Evolutionary conservation across 495 filamentous ascomycete genomes (phyloP), one percentile per base, ranked within the genome.

Genomic region (Poronia punctata): DNA sequence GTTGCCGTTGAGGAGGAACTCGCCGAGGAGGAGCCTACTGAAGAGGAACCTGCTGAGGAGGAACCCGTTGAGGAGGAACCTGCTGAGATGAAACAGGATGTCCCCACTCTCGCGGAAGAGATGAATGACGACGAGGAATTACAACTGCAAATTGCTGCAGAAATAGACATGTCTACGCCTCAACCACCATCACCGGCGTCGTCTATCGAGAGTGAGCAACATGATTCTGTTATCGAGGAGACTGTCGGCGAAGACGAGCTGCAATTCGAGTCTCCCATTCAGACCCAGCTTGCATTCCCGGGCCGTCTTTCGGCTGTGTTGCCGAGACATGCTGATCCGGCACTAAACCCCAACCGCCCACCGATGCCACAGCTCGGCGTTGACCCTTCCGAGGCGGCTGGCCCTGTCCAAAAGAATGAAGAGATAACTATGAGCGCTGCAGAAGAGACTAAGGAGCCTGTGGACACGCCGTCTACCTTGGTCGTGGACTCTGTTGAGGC

Each of bases 241-340:
- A 31, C 47, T 17, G 8, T 7, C 7, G 37, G 41, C 17, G 51
- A 40, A 31, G 38, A 49, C 7, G 45, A 54, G 0, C 39, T 21
- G 8, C 25, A 61, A 1, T 48, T 46, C 3, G 56, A 57, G 15
- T 63, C 62, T 0, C 63, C 65, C 6, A 51, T 56, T 6, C 16
- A n/a, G n/a, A n/a, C 40, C 11, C 45, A 51, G 19, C 58, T 65
- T 21, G 37, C 38, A 12, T 76, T 76, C 45, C 64, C 70, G n/a
- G 71, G 70, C 2, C 58, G 71, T 7, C 59, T 74, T 2, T 75
- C 73, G 0, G 65, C 71, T 3, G 65, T 72, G 18, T 45, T 74
- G 14, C 70, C 71, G 21, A 53, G 71, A 9, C 57, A 72, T 37
- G 67, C 64, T 9, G 70, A 75, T 30, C 66, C 68, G 1, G 53